Conservation (phyloP, 176 grass and related monocot genomes). For the Alloteropsis semialata region DNA sequence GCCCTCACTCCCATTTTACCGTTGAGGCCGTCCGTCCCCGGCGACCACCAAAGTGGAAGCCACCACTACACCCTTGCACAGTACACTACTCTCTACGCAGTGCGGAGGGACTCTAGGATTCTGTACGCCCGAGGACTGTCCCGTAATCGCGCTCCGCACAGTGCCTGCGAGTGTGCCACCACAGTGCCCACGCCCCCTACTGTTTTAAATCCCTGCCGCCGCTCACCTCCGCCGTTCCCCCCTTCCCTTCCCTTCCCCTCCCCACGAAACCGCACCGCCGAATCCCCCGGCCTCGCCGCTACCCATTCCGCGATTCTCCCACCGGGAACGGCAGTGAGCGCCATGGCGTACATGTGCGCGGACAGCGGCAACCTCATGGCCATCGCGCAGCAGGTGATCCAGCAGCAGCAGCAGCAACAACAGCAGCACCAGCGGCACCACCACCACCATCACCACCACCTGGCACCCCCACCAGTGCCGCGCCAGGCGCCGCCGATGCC, state of each 20-base stretch:
- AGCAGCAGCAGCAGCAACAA: slow-evolving; percentile 88
- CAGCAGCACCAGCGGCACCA: slow-evolving; percentile 57
- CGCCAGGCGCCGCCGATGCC: slow-evolving; percentile 26
- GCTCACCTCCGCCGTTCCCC: slow-evolving; percentile 41
- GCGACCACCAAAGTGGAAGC: slow-evolving; percentile 2
- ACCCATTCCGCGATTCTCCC: slow-evolving; percentile 6
- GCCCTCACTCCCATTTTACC: slow-evolving; percentile 53
- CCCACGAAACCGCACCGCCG: background rate
- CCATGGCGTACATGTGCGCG: slow-evolving; percentile 97
- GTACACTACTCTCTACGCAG: background rate
- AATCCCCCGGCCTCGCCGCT: slow-evolving; percentile 1
- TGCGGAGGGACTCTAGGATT: background rate
- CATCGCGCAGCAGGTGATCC: slow-evolving; percentile 97
- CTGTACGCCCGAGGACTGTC: slow-evolving; percentile 13
- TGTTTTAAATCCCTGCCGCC: slow-evolving; percentile 79
- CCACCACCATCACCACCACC: slow-evolving; percentile 47
- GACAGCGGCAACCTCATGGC: slow-evolving; percentile 99
- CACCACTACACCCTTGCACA: background rate
- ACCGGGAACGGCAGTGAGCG: slow-evolving; percentile 4
- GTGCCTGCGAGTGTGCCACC: slow-evolving; percentile 14
- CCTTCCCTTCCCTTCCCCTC: background rate
- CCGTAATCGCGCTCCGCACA: background rate
- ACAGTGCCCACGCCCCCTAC: slow-evolving; percentile 45
- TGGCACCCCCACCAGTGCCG: slow-evolving; percentile 16
- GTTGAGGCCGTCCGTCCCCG: slow-evolving; percentile 25